These are phyloP conservation scores for Plasmodium inui DNA, from an alignment of 169 alveolate genomes.

Conservation along the genomic window DNA sequence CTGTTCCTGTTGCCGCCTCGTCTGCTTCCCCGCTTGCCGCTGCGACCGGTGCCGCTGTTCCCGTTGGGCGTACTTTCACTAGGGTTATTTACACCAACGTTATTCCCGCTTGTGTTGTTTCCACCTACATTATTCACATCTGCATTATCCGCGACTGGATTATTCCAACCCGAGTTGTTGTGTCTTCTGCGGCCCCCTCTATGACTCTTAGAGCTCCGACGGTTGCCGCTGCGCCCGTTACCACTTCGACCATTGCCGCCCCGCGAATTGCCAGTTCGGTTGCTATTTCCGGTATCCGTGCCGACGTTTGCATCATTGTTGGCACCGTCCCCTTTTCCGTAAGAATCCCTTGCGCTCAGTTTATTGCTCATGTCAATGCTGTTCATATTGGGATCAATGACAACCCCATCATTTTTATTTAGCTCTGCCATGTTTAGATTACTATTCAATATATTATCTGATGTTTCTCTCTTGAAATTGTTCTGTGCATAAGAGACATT, in stretches of 20 bases:
- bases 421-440: background rate
- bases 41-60: slow-evolving; percentile 4
- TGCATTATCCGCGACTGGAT: background rate
- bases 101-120: background rate
- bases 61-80: background rate
- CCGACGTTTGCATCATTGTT: slow-evolving; percentile 6
- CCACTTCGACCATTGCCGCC: slow-evolving; percentile 2
- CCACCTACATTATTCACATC: background rate
- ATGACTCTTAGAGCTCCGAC: slow-evolving; percentile 1
- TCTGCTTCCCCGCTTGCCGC: background rate
- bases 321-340: background rate
- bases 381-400: slow-evolving; percentile 12
- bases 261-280: background rate
- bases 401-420: slow-evolving; percentile 12
- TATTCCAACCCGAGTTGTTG: background rate
- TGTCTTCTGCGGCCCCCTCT: background rate
- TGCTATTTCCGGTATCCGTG: background rate
- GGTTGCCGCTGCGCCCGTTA: background rate
- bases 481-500: background rate
- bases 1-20: slow-evolving; percentile 10
- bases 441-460: slow-evolving; percentile 26
- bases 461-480: slow-evolving; percentile 36
- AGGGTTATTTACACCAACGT: background rate
- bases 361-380: slow-evolving; percentile 6
- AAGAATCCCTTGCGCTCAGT: background rate